Evolutionary conservation across 345 rosid genomes (phyloP).

Genomic region (Dovyalis caffra): DNA sequence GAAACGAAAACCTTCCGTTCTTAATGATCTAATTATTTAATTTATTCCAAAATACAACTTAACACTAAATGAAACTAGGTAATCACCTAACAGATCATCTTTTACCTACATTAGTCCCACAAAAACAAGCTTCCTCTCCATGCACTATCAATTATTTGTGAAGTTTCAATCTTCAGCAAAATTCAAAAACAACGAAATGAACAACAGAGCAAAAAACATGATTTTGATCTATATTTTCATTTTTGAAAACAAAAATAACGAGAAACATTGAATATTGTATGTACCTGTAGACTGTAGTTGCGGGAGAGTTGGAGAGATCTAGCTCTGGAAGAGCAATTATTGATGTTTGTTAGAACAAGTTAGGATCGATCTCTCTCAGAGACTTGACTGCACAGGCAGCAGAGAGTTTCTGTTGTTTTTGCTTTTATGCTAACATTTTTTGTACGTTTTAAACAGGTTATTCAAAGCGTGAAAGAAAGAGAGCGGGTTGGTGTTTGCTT

Average conservation of each 20-base stretch:
- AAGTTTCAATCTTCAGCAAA: too few relatives aligned
- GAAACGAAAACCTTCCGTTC: neutral
- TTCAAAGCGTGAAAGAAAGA: constrained; percentile 14
- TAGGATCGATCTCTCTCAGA: constrained; percentile 17
- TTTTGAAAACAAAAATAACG: neutral
- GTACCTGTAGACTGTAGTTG: too few relatives aligned
- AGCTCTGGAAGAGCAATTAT: neutral
- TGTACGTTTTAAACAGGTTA: neutral
- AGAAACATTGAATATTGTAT: neutral
- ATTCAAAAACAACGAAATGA: neutral
- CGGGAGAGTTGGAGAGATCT: constrained; percentile 23
- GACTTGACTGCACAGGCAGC: constrained; percentile 13
- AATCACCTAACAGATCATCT: too few relatives aligned
- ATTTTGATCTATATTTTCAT: neutral
- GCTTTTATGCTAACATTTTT: neutral
- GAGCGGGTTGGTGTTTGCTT: constrained; percentile 11
- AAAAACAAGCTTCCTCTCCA: too few relatives aligned
- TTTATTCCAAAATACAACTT: too few relatives aligned
- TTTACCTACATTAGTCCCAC: too few relatives aligned
- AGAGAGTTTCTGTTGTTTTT: constrained; percentile 16
- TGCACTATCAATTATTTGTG: too few relatives aligned
- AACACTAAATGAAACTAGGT: too few relatives aligned
- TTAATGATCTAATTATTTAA: too few relatives aligned
- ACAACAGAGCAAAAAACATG: neutral
- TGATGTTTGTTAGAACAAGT: constrained; percentile 27